These are phyloP conservation scores for Plasmodium vinckei DNA, from an alignment of 169 alveolate genomes.

Conservation along the genomic window DNA sequence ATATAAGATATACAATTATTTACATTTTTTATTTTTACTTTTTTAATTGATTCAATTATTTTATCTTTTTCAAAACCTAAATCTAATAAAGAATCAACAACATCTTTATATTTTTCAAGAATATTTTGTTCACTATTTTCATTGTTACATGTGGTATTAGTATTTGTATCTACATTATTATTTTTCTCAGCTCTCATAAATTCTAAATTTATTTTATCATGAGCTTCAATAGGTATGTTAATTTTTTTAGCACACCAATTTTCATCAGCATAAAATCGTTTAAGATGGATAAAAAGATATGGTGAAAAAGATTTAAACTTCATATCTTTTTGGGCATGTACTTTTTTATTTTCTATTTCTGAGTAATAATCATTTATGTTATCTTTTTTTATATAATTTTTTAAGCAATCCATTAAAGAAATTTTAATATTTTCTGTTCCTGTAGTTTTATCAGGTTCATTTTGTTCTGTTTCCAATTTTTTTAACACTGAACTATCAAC, in stretches of 20 bases:
- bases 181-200: slow-evolving; percentile 35
- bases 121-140: slow-evolving; percentile 10
- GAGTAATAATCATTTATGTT: slow-evolving; percentile 42
- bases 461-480: neutral
- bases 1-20: slow-evolving; percentile 61
- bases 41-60: slow-evolving; percentile 41
- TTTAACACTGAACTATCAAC: slow-evolving; percentile 31
- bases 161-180: neutral
- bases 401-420: slow-evolving; percentile 47
- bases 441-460: neutral
- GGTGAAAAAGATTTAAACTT: slow-evolving; percentile 81
- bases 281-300: slow-evolving; percentile 81
- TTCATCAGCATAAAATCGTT: slow-evolving; percentile 82
- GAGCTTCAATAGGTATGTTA: slow-evolving; percentile 79
- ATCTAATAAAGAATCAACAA: slow-evolving; percentile 32
- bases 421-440: slow-evolving; percentile 4
- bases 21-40: slow-evolving; percentile 63
- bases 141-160: neutral
- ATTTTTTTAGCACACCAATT: slow-evolving; percentile 81
- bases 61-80: slow-evolving; percentile 67
- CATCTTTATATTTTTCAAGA: slow-evolving; percentile 17
- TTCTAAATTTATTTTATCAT: slow-evolving; percentile 29
- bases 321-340: slow-evolving; percentile 49
- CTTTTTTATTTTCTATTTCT: slow-evolving; percentile 33
- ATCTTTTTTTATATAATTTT: slow-evolving; percentile 46